These are phyloP conservation scores for Monosporascus sp. DNA, from an alignment of 2,329 filamentous ascomycete genomes.

Conservation along the genomic window DNA sequence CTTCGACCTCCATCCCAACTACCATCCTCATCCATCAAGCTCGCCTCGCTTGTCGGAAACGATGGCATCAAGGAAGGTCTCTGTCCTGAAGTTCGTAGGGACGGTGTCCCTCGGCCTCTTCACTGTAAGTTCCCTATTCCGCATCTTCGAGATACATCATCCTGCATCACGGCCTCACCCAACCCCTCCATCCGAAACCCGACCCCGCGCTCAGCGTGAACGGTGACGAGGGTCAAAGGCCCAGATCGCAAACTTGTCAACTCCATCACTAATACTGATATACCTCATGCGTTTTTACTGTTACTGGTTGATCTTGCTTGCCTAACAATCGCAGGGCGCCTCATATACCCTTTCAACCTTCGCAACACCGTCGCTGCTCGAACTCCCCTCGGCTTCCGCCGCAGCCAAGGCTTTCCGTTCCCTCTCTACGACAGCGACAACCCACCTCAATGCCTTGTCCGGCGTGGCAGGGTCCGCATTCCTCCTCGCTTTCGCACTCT, in stretches of 20 bases:
- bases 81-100: slow-evolving; percentile 86
- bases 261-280: slow-evolving; percentile 7
- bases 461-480: slow-evolving; percentile 66
- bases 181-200: slow-evolving; percentile 12
- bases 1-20: not conserved
- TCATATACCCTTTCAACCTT: slow-evolving; percentile 78
- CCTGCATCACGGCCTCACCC: not conserved
- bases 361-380: slow-evolving; percentile 73
- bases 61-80: slow-evolving; percentile 66
- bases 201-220: slow-evolving; percentile 15
- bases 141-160: slow-evolving; percentile 2
- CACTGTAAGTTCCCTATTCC: slow-evolving; percentile 56
- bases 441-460: slow-evolving; percentile 62
- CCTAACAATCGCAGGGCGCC: slow-evolving; percentile 58
- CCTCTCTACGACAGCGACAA: slow-evolving; percentile 57
- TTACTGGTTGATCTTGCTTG: slow-evolving; percentile 3
- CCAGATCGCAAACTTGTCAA: not conserved
- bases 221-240: not conserved
- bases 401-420: slow-evolving; percentile 67
- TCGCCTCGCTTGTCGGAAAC: slow-evolving; percentile 20
- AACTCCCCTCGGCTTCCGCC: slow-evolving; percentile 68
- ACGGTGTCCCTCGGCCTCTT: slow-evolving; percentile 82
- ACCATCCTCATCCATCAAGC: slow-evolving; percentile 1
- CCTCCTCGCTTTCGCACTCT: slow-evolving; percentile 70
- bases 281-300: not conserved